A percentile compares a stretch with the other conserved stretches of the same genome.
These are phyloP conservation scores for Leccinum insolens DNA, from an alignment of 1,284 basidiomycete species.

Conservation along the genomic window DNA sequence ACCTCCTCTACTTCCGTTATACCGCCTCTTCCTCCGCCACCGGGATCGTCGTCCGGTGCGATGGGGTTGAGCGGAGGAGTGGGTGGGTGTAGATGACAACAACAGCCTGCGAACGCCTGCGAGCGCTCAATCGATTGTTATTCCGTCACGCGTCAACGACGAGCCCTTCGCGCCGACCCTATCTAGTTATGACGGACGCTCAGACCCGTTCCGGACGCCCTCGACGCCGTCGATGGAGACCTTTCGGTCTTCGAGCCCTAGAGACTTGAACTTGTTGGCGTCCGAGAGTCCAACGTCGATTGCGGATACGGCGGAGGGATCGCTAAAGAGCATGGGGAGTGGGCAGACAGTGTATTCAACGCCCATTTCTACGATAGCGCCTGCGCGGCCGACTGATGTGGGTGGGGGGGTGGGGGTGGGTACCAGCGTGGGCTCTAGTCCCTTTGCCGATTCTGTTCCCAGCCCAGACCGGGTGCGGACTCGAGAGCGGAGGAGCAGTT, in stretches of 20 bases:
- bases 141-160: constrained; percentile 33
- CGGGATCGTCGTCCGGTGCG: constrained; percentile 6
- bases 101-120: constrained; percentile 8
- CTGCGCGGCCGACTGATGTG: constrained; percentile 3
- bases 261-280: constrained; percentile 8
- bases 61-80: neutral
- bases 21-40: constrained; percentile 22
- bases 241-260: constrained; percentile 26
- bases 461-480: neutral
- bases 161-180: constrained; percentile 35
- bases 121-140: constrained; percentile 23
- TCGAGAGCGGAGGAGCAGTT: constrained; percentile 25
- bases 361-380: constrained; percentile 15
- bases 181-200: constrained; percentile 16
- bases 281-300: constrained; percentile 9
- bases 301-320: constrained; percentile 2
- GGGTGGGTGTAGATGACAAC: neutral
- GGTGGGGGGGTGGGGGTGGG: neutral
- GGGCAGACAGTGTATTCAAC: constrained; percentile 24
- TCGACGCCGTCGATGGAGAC: constrained; percentile 31
- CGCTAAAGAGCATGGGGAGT: constrained; percentile 17
- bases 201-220: constrained; percentile 32
- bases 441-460: neutral
- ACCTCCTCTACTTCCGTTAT: constrained; percentile 5
- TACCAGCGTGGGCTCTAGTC: neutral